These are phyloP conservation scores for Westerdykella aurantiaca DNA, from an alignment of 2,329 filamentous ascomycete genomes.

Conservation along the genomic window DNA sequence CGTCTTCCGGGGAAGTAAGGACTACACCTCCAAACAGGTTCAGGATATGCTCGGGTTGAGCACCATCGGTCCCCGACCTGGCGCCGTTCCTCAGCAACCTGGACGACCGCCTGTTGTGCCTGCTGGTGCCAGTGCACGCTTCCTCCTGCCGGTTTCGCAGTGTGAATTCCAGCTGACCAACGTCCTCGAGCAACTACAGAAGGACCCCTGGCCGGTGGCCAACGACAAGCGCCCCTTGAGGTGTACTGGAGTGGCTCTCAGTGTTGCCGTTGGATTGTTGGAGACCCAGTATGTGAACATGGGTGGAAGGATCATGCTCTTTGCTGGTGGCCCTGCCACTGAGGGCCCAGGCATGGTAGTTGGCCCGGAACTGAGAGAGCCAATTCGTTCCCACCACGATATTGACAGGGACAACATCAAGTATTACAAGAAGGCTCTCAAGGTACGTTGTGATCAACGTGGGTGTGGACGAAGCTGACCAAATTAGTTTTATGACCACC, in stretches of 20 bases:
- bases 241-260: slow-evolving; percentile 93
- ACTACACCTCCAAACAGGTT: slow-evolving; percentile 97
- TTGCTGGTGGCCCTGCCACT: slow-evolving; percentile 88
- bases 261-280: slow-evolving; percentile 84
- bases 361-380: slow-evolving; percentile 88
- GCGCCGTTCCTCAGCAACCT: slow-evolving; percentile 60
- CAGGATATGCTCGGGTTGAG: slow-evolving; percentile 95
- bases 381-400: slow-evolving; percentile 96
- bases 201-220: slow-evolving; percentile 94
- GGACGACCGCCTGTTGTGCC: slow-evolving; percentile 64
- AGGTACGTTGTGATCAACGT: slow-evolving; percentile 50
- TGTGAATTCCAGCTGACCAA: slow-evolving; percentile 98
- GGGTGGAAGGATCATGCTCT: slow-evolving; percentile 93
- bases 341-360: slow-evolving; percentile 97
- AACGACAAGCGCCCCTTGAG: slow-evolving; percentile 85
- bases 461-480: slow-evolving; percentile 5
- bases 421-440: slow-evolving; percentile 98
- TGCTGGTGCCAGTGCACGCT: slow-evolving; percentile 77
- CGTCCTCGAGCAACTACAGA: slow-evolving; percentile 88
- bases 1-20: slow-evolving; percentile 95
- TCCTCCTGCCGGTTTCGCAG: slow-evolving; percentile 88
- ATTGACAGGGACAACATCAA: slow-evolving; percentile 99
- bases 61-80: slow-evolving; percentile 66
- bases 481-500: slow-evolving; percentile 77
- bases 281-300: slow-evolving; percentile 95